Evolutionary conservation across 2,329 filamentous ascomycete genomes (phyloP).

Genomic region (Truncatella angustata): DNA sequence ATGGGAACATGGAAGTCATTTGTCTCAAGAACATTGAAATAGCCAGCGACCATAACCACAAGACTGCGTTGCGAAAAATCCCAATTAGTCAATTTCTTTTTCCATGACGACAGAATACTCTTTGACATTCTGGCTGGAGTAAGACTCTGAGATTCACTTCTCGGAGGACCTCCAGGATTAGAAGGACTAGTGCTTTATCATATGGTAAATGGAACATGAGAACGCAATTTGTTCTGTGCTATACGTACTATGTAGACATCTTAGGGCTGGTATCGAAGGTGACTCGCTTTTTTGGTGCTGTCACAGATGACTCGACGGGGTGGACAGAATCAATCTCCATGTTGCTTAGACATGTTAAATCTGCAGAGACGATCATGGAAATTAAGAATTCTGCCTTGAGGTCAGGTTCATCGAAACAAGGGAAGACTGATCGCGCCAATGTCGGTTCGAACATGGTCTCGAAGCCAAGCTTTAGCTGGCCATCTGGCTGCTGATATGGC

Average conservation of each 20-base stretch:
- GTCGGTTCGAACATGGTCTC: conserved; percentile 57
- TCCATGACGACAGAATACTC: no score
- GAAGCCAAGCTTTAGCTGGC: conserved; percentile 7
- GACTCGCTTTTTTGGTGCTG: conserved; percentile 53
- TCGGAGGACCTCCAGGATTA: no score
- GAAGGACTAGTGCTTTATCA: no score
- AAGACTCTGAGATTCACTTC: no score
- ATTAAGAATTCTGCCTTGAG: conserved; percentile 69
- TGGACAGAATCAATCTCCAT: conserved; percentile 40
- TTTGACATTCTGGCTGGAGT: no score
- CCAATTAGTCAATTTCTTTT: no score
- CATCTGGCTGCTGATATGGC: conserved; percentile 3
- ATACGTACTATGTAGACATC: conserved; percentile 12
- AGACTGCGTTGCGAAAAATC: no score
- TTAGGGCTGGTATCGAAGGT: conserved; percentile 64
- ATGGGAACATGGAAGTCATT: conserved; percentile 68
- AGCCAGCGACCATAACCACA: conserved; percentile 29
- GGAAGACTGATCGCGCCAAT: conserved; percentile 63
- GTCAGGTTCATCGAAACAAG: conserved; percentile 72
- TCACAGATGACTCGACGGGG: not conserved
- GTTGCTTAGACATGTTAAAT: conserved; percentile 68
- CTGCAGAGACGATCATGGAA: conserved; percentile 63
- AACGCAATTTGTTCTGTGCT: no score
- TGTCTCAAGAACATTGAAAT: conserved; percentile 53
- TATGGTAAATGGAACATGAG: no score